phyloP scores from a whole-genome alignment of 2,329 filamentous ascomycete species.

The Stachybotrys echinatus region DNA sequence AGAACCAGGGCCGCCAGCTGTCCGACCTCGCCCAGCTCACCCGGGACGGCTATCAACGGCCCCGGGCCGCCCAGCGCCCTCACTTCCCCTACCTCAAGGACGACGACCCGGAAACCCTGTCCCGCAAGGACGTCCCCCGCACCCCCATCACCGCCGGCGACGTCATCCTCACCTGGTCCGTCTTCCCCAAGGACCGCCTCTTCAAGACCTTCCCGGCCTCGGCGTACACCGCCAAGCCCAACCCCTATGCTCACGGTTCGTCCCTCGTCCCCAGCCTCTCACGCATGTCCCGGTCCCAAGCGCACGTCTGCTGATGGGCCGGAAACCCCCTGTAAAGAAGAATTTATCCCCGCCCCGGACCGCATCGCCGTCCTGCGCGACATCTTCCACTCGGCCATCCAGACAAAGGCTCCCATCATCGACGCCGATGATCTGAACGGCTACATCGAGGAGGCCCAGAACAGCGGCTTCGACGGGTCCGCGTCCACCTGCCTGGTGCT shows the following conservation, averaged over 20 bases:
- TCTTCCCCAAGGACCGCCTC: constrained; percentile 7
- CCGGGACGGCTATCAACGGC: neutral
- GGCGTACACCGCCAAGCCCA: constrained; percentile 7
- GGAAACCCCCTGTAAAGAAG: neutral
- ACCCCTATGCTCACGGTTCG: constrained; percentile 6
- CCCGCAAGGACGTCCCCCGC: constrained; percentile 7
- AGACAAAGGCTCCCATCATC: constrained; percentile 7
- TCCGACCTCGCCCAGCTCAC: constrained; percentile 4
- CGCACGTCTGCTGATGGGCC: too few species aligned
- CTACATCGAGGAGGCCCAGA: constrained; percentile 11
- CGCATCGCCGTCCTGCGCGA: constrained; percentile 6
- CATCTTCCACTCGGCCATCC: constrained; percentile 7
- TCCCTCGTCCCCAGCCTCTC: too few species aligned
- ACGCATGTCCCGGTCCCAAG: too few species aligned
- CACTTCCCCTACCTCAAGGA: constrained; percentile 3
- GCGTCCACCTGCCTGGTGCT: constrained; percentile 8
- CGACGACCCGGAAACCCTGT: constrained; percentile 7
- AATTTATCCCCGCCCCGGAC: constrained; percentile 3
- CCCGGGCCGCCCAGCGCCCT: constrained; percentile 1
- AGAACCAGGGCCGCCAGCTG: constrained; percentile 7
- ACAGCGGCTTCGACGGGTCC: constrained; percentile 8
- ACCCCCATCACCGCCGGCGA: constrained; percentile 9
- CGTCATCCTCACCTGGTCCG: constrained; percentile 8
- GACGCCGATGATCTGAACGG: constrained; percentile 7
- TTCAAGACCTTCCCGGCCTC: constrained; percentile 6